phyloP scores from a whole-genome alignment of 306 rosid species.

The Mimosa pudica region DNA sequence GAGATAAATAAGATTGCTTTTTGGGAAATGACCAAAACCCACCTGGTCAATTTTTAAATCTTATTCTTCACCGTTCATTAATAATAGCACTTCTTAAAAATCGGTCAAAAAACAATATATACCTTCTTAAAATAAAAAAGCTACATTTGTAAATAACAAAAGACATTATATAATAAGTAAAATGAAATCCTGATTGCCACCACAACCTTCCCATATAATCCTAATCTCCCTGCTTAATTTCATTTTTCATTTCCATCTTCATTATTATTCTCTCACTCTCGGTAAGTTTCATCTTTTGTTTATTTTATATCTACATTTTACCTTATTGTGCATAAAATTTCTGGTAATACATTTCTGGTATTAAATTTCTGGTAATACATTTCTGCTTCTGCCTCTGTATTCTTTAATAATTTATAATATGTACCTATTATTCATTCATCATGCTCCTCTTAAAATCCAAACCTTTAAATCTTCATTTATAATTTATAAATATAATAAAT shows the following conservation, averaged over 20 bases:
- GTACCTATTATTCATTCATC: conserved; percentile 16
- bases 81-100: neutral
- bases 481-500: neutral
- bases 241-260: conserved; percentile 41
- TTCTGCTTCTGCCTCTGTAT: conserved; percentile 52
- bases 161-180: conserved; percentile 13
- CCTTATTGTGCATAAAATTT: neutral
- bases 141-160: conserved; percentile 24
- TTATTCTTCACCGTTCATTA: conserved; percentile 31
- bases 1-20: conserved; percentile 33
- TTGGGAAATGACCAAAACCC: neutral
- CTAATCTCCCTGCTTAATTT: conserved; percentile 44
- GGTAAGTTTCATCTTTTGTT: conserved; percentile 40
- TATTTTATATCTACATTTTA: conserved; percentile 22
- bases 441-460: neutral
- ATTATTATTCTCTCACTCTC: conserved; percentile 29
- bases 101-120: no score
- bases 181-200: conserved; percentile 11
- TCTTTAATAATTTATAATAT: conserved; percentile 4
- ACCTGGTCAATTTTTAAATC: conserved; percentile 41
- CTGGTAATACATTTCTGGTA: conserved; percentile 43
- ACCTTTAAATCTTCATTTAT: no score
- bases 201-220: conserved; percentile 21
- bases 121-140: conserved; percentile 27
- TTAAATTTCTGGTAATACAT: conserved; percentile 35